Base-by-base conservation (phyloP, 192 early-diverging fungal genomes). In the Entomortierella beljakovae region DNA sequence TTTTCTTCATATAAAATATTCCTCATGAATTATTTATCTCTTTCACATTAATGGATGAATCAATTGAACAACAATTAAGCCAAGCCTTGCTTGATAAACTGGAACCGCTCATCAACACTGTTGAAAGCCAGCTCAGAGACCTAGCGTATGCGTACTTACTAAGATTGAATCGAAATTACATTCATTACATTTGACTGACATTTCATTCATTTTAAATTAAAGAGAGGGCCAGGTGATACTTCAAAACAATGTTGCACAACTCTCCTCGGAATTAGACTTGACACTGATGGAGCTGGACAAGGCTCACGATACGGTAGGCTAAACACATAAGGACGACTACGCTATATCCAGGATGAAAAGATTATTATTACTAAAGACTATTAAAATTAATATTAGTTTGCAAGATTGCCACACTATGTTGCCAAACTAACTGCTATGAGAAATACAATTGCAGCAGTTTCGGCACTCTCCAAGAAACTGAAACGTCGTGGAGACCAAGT, bases 361-460 rank as follows among this genome's bases (percentile, higher is more conserved):
- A 18, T 13, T 43, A 43, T 43, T 43, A 43, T 13, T 43, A 43
- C 18, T 43, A 43, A 43, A 43, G 10, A 43, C 18, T 38, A 28
- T 18, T 3, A 57, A n/a, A 35, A 11, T 35, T 0, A 50, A 15
- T 3, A 29, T 32, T 60, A 79, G 75, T 79, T 79, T 61, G 61
- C 75, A 16, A 69, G 61, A 32, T 33, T 79, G 15, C 75, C 75
- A 7, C 75, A 70, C 33, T 79, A 79, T 61, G 46, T 79, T 13
- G 67, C 75, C 33, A 79, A 79, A 31, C 35, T 79, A 0, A 28
- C 56, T 2, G 75, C 75, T 13, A 79, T 79, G 61, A 79, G 55
- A 42, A 79, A 79, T 40, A 79, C 68, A 3, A 79, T 79, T 10
- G 62, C 61, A 0, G 59, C 67, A 0, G 62, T 55, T 10, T 57